phyloP scores from a whole-genome alignment of 768 basidiomycete genomes.

The Pleurotus sapidus region DNA sequence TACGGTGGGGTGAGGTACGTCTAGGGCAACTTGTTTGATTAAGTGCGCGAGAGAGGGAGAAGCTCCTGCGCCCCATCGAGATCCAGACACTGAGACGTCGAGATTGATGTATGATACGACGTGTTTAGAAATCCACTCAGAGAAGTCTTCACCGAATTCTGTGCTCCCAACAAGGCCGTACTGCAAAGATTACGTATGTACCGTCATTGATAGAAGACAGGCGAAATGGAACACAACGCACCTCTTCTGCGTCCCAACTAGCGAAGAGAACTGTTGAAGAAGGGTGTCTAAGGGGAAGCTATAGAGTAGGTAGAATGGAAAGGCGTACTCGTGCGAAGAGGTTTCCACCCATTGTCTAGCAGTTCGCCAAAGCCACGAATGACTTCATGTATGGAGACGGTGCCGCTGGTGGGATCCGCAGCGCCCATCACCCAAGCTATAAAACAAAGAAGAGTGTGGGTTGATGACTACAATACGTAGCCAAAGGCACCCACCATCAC shows the following conservation, averaged over 20 bases:
- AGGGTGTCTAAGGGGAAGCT: constrained; percentile 11
- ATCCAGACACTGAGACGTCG: constrained; percentile 64
- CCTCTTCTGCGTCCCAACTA: constrained; percentile 77
- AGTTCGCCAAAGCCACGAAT: constrained; percentile 72
- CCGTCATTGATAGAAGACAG: constrained; percentile 11
- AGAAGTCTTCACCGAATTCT: constrained; percentile 93
- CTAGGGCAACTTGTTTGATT: constrained; percentile 61
- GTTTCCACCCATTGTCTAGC: constrained; percentile 76
- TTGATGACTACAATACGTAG: neutral
- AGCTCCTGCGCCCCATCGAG: constrained; percentile 50
- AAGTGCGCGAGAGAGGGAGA: constrained; percentile 86
- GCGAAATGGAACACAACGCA: constrained; percentile 11
- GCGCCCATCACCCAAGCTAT: constrained; percentile 79
- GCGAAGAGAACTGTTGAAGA: constrained; percentile 51
- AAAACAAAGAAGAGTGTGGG: neutral
- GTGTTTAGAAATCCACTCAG: constrained; percentile 73
- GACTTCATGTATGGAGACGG: constrained; percentile 74
- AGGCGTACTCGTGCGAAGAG: constrained; percentile 54
- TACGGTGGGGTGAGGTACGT: constrained; percentile 72
- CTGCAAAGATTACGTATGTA: constrained; percentile 19
- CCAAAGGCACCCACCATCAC: constrained; percentile 45
- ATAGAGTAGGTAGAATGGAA: neutral
- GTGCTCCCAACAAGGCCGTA: constrained; percentile 80
- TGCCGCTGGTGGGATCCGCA: constrained; percentile 77
- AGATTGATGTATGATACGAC: constrained; percentile 88